phyloP scores from a whole-genome alignment of 140 eudicot species.

The Cichorium intybus region DNA sequence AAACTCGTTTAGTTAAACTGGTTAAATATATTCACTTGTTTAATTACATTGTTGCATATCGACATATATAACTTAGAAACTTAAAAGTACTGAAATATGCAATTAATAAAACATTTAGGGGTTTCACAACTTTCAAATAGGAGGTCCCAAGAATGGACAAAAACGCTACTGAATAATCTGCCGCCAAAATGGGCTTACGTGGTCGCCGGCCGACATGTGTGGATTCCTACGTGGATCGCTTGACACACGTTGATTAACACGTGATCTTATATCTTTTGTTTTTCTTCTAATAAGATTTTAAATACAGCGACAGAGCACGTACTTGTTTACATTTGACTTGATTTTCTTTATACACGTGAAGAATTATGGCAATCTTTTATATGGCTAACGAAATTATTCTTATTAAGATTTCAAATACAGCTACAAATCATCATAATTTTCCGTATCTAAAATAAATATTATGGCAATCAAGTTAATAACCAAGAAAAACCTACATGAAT shows the following conservation, averaged over 20 bases:
- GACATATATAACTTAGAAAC: too few relatives aligned
- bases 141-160: background rate
- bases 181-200: conserved; percentile 17
- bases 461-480: background rate
- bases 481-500: background rate
- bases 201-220: conserved; percentile 6
- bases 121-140: background rate
- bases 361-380: background rate
- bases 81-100: too few relatives aligned
- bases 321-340: conserved; percentile 11
- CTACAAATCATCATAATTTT: background rate
- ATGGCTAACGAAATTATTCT: background rate
- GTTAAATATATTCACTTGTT: too few relatives aligned
- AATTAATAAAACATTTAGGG: background rate
- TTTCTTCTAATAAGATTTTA: background rate
- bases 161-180: background rate
- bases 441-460: background rate
- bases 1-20: too few relatives aligned
- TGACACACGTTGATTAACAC: conserved; percentile 24
- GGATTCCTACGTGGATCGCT: conserved; percentile 6
- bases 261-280: conserved; percentile 15
- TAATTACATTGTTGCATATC: background rate
- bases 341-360: conserved; percentile 7
- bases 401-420: background rate
- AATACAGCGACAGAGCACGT: too few relatives aligned